phyloP scores from a whole-genome alignment of 495 filamentous ascomycete species.

The Daldinia vernicosa region DNA sequence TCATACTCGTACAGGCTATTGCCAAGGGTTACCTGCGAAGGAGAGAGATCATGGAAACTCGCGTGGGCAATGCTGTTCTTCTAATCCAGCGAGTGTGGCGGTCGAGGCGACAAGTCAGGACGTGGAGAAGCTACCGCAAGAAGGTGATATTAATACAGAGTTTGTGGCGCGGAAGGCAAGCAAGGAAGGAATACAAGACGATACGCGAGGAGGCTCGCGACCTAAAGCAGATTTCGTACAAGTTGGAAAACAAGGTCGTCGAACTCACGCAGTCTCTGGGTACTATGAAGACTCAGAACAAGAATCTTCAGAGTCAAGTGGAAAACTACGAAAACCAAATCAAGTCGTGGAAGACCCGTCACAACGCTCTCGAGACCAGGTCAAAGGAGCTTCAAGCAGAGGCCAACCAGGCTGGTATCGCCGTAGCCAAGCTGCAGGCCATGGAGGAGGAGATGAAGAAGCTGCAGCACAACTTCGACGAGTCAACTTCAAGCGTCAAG shows the following conservation, averaged over 20 bases:
- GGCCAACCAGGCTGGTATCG: conserved; percentile 97
- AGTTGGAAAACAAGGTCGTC: conserved; percentile 98
- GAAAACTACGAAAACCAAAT: conserved; percentile 97
- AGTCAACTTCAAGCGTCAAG: conserved; percentile 87
- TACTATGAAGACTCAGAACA: conserved; percentile 92
- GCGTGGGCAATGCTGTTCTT: conserved; percentile 89
- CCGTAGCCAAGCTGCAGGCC: conserved; percentile 82
- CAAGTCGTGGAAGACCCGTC: conserved; percentile 90
- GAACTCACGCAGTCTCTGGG: conserved; percentile 95
- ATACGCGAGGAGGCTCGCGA: conserved; percentile 95
- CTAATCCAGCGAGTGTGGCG: conserved; percentile 93
- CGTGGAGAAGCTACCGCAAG: conserved; percentile 87
- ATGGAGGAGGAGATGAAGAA: conserved; percentile 95
- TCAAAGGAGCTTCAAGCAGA: conserved; percentile 94
- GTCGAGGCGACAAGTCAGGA: conserved; percentile 75
- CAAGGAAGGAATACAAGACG: conserved; percentile 84
- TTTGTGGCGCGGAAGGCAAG: conserved; percentile 87
- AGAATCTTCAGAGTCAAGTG: conserved; percentile 83
- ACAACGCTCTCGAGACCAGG: conserved; percentile 88
- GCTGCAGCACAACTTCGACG: conserved; percentile 85
- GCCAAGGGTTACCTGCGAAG: conserved; percentile 91
- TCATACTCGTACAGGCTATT: conserved; percentile 85
- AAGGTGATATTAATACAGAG: conserved; percentile 92
- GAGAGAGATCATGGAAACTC: conserved; percentile 88
- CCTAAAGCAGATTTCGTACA: conserved; percentile 98